Base-by-base conservation (phyloP, 306 rosid genomes). In the Cicer chorassanicum region DNA sequence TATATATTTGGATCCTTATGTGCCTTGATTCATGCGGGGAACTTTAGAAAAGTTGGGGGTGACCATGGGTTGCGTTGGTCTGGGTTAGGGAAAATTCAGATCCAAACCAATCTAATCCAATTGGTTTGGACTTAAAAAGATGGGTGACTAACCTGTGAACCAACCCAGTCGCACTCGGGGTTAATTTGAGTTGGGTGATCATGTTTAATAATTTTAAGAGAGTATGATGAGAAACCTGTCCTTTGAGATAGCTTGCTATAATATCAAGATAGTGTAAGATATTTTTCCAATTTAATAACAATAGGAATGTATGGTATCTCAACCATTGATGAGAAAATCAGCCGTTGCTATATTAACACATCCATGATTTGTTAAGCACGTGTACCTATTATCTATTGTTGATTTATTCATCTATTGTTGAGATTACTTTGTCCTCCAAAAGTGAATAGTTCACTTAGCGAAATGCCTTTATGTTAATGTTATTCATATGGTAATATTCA, bases 391-490 rank as follows among this genome's bases (percentile, higher is more conserved):
- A 29, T 59, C 4, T 2, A 59, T 15, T 59, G 42, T 29, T 59
- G 18, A 29, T 59, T 29, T 59, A 29, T 29, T 59, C 16, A 59
- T 59, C 65, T 59, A 6, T 57, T 57, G 16, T 29, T 57, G 65
- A 59, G 42, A 29, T 59, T 59, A 59, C 42, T 29, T 57, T 24
- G 40, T 12, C 65, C 18, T 59, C 5, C 12, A 59, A 29, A 10
- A 57, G 64, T 57, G 39, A 57, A 24, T 55, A 4, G 6, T 55
- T 24, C 36, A 10, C 36, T 55, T 19, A 55, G 62, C 38, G 1
- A 55, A 55, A 61, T 60, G 16, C 42, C 66, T 61, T 61, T 61
- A 36, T 61, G 18, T 61, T 61, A 11, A 34, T 61, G 66, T 29
- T 29, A 29, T 29, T 29, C 36, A 36, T 61, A 36, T 6, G 10